Evolutionary conservation across 2,329 filamentous ascomycete species (phyloP), one percentile per base, ranked within the genome.

Genomic region (Ascochyta koolunga): DNA sequence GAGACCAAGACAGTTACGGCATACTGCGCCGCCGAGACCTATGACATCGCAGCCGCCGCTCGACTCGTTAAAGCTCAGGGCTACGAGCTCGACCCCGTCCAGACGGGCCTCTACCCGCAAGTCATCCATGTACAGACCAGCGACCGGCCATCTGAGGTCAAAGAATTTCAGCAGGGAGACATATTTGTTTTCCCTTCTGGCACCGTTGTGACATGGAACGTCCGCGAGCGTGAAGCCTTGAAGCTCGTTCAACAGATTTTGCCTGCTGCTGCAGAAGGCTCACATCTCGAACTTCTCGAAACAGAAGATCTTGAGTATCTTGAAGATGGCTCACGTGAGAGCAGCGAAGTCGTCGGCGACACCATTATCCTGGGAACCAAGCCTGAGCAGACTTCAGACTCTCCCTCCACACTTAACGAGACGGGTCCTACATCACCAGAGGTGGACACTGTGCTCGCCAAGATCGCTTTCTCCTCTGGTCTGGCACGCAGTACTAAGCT

Each of bases 161-260:
- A 79, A 77, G 49, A 79, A 80, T 68, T 74, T 83, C 85, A 69
- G 32, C 68, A 70, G 42, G 93, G 92, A 29, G 95, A 99, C 76
- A 86, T 98, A 44, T 98, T 98, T 70, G 88, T 99, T 51, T 99
- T 99, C 63, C 92, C 93, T 8, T 96, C 93, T 0, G 95, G 95
- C 10, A 96, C 93, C 11, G 84, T 98, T 7, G 95, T 98, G 5
- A 89, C 91, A 21, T 99, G 95, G 95, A 90, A 90, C 5, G 81
- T 97, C 1, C 88, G 91, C 0, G 84, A 91, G 56, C 86, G 89
- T 52, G 85, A 91, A 16, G 88, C 92, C 15, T 36, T 73, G 32
- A 60, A 64, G 39, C 59, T 74, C 15, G 66, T 75, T 15, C 89
- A 89, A 8, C 84, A 83, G 51, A 86, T 89, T 27, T 81, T 98